phyloP scores from a whole-genome alignment of 2,329 filamentous ascomycete genomes.

The Aspergillus sp. region DNA sequence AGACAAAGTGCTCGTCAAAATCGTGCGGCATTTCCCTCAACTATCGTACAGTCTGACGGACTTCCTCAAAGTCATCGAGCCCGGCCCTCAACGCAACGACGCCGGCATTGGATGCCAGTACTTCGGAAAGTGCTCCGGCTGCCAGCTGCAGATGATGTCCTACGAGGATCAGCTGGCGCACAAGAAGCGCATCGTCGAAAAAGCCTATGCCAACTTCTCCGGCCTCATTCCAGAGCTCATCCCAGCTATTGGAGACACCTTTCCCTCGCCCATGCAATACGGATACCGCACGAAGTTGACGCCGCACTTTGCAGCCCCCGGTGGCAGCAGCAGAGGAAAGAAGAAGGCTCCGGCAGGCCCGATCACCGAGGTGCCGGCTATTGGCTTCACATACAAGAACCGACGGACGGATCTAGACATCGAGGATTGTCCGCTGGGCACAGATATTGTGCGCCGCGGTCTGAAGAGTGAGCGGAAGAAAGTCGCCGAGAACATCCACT shows the following conservation, averaged over 20 bases:
- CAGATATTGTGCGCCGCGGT: conserved; percentile 75
- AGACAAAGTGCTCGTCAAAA: conserved; percentile 74
- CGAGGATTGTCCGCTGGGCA: conserved; percentile 95
- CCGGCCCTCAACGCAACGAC: conserved; percentile 75
- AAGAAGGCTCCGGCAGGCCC: conserved; percentile 50
- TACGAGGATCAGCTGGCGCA: conserved; percentile 81
- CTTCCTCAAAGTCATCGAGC: conserved; percentile 71
- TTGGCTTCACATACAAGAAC: conserved; percentile 91
- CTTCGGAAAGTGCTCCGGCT: conserved; percentile 83
- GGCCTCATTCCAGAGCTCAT: conserved; percentile 72
- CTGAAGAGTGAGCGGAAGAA: conserved; percentile 75
- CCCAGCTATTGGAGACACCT: conserved; percentile 76
- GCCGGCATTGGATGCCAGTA: conserved; percentile 76
- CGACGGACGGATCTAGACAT: conserved; percentile 80
- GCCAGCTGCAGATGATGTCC: conserved; percentile 95
- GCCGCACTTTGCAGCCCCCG: conserved; percentile 86
- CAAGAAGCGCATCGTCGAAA: conserved; percentile 83
- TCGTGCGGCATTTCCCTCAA: conserved; percentile 66
- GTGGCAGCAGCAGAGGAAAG: conserved; percentile 48
- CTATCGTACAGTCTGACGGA: conserved; percentile 75
- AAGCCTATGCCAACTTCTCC: conserved; percentile 89
- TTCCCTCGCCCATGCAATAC: conserved; percentile 86
- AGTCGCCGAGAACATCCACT: conserved; percentile 66
- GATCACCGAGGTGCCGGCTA: conserved; percentile 61
- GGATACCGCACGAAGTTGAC: conserved; percentile 96